A percentile compares a stretch with the other conserved stretches of the same genome.
Evolutionary conservation across 208 protist genomes (phyloP).

Genomic region (Tetramitus jugosus): DNA sequence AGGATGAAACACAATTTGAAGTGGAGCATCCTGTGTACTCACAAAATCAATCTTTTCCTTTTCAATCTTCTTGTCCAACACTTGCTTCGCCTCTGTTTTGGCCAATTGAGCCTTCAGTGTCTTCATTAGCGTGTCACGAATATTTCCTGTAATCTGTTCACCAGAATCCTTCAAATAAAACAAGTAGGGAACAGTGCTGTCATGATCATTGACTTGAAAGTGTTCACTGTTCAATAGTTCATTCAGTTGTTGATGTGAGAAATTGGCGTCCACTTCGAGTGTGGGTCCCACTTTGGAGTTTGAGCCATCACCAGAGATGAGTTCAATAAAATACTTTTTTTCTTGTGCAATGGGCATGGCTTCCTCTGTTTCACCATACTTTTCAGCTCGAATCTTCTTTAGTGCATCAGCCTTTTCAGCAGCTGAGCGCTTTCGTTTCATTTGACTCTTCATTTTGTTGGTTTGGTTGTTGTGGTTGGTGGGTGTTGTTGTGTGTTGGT

Average conservation of each 20-base stretch:
- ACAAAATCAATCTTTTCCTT: slow-evolving; percentile 64
- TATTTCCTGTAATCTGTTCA: slow-evolving; percentile 73
- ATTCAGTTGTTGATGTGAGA: slow-evolving; percentile 53
- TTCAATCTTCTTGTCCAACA: slow-evolving; percentile 62
- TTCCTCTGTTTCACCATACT: not conserved
- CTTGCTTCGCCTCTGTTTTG: slow-evolving; percentile 64
- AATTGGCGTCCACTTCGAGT: slow-evolving; percentile 6
- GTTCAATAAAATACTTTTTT: slow-evolving; percentile 15
- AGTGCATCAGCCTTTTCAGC: not conserved
- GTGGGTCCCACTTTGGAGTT: not conserved
- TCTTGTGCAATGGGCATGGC: not conserved
- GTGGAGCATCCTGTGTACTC: slow-evolving; percentile 57
- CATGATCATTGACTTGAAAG: slow-evolving; percentile 57
- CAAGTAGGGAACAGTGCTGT: slow-evolving; percentile 79
- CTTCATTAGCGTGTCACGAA: slow-evolving; percentile 67
- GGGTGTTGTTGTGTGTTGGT: too few species aligned
- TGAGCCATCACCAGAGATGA: not conserved
- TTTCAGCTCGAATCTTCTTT: not conserved
- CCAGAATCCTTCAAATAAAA: slow-evolving; percentile 89
- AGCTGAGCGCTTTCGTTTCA: not conserved
- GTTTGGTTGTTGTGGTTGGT: too few species aligned
- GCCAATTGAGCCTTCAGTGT: slow-evolving; percentile 57
- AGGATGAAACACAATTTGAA: slow-evolving; percentile 81
- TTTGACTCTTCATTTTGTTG: too few species aligned
- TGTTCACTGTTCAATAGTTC: slow-evolving; percentile 64